Conservation (phyloP, 1,284 basidiomycete genomes). For the Trichosporon inkin region DNA sequence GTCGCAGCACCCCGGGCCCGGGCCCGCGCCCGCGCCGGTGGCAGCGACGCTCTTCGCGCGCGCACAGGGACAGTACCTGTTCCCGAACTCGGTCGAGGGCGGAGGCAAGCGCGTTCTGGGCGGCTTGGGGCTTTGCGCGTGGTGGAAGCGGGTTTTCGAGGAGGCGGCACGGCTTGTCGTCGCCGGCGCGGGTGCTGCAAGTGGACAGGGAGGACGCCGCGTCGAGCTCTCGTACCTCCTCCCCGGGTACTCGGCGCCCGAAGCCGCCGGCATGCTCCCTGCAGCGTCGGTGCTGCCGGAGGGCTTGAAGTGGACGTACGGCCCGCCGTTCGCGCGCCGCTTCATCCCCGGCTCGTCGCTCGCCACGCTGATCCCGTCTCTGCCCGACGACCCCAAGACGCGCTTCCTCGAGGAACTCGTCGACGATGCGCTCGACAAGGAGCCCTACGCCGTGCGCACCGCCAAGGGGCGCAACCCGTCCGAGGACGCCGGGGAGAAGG, state of each 20-base stretch:
- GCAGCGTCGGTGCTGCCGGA: constrained; percentile 38
- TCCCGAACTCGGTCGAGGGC: constrained; percentile 80
- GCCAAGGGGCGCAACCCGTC: neutral
- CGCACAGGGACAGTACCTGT: constrained; percentile 86
- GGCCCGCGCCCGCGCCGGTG: too few species aligned
- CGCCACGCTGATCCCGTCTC: constrained; percentile 73
- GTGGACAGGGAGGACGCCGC: neutral
- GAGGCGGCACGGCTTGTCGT: constrained; percentile 55
- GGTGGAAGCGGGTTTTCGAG: constrained; percentile 80
- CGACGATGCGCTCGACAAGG: constrained; percentile 48
- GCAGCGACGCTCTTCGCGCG: constrained; percentile 89
- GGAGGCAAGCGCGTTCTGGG: constrained; percentile 65
- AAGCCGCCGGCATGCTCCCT: constrained; percentile 63
- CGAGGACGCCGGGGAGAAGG: neutral
- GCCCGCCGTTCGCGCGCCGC: constrained; percentile 27
- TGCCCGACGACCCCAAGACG: constrained; percentile 90
- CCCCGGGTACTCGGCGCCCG: constrained; percentile 66
- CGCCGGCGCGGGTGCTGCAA: constrained; percentile 14
- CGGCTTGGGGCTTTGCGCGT: constrained; percentile 77
- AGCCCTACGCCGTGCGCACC: constrained; percentile 44
- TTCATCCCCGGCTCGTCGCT: constrained; percentile 43
- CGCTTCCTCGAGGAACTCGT: constrained; percentile 83
- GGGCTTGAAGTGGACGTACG: constrained; percentile 36
- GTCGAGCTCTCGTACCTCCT: constrained; percentile 58
- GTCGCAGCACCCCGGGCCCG: constrained; percentile 60